Evolutionary conservation across 805 yeast species (phyloP), one percentile per base, ranked within the genome.

Genomic region (Saturnispora bothae): DNA sequence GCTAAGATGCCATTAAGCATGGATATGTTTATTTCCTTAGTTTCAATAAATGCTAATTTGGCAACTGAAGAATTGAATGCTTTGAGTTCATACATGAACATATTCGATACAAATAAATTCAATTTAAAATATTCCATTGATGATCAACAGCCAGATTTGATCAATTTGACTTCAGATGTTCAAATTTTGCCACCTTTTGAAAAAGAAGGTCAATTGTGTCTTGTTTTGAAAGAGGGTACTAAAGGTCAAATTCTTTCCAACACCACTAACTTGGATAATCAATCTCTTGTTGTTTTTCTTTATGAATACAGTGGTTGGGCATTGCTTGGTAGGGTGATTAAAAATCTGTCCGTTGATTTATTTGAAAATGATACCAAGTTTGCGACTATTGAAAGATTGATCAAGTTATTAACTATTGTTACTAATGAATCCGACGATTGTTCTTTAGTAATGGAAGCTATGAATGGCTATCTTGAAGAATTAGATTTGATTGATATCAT

Each of bases 231-330:
- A 14, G 62, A 61, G 43, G 77, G 78, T 3, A 82, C 95, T 0
- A 71, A 65, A 39, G 96, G 89, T 3, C 78, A 80, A 46, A 25
- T 46, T 13, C 6, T 44, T 9, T 29, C 35, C 5, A 20, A 21
- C 3, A 17, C 19, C 3, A n/a, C n/a, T 12, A 22, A 28, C 25
- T 19, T 20, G 19, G 44, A 40, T 13, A 41, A 48, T 20, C 29
- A 43, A 20, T 23, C 49, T 4, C 48, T 71, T 14, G 81, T 82
- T 3, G 69, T 84, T 17, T 86, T 92, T 60, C 60, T 78, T 20
- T 73, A 80, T 52, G 67, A 69, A 3, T 85, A 78, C 53, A 83
- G 78, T 51, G 96, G 96, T 1, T 86, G 96, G 95, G 71, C 94
- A 0, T 59, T 82, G 20, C 49, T 89, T 14, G 96, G 96, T 2